Evolutionary conservation across 768 basidiomycete species (phyloP), one percentile per base, ranked within the genome.

Genomic region (Lactarius quietus): DNA sequence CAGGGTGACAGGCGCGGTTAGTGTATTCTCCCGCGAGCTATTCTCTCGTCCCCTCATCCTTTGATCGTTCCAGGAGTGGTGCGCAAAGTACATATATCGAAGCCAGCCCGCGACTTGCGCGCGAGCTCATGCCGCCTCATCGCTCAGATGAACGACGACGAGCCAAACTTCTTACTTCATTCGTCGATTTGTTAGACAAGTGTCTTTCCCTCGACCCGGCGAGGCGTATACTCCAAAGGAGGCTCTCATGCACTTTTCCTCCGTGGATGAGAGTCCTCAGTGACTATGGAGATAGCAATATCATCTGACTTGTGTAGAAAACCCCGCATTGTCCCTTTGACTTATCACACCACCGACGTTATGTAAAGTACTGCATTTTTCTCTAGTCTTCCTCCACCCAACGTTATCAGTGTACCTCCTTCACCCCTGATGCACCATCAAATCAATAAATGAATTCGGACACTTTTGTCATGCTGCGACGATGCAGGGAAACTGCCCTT

Each of bases 141-240:
- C 85, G 84, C 86, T 39, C 92, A 92, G 76, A 77, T 93, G 74
- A 90, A 87, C 71, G 95, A 95, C 70, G 95, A 96, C 63, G 95
- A 98, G 77, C 85, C 72, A 92, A 92, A 76, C 74, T 92, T 69
- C 69, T 97, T 12, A 73, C 81, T 28, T 84, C 86, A 6, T 97
- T 99, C 72, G 83, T 96, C 57, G 95, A 98, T 74, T 75, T 98
- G 53, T 75, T 99, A 63, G 95, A 98, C 72, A 95, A 89, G 77
- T 96, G 95, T 74, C 80, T 97, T 31, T 79, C 85, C 26, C 81
- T 99, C 18, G 96, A 98, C 73, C 91, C 95, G 2, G 81, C 85
- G 48, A 86, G 93, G 74, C 79, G 96, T 71, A 85, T 97, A 87
- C 86, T n/a, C 95, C 95, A 1, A 86, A 89, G 72, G 96, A 98